Evolutionary conservation across 768 basidiomycete species (phyloP), one percentile per base, ranked within the genome.

Genomic region (Leucosporidium yakuticum): DNA sequence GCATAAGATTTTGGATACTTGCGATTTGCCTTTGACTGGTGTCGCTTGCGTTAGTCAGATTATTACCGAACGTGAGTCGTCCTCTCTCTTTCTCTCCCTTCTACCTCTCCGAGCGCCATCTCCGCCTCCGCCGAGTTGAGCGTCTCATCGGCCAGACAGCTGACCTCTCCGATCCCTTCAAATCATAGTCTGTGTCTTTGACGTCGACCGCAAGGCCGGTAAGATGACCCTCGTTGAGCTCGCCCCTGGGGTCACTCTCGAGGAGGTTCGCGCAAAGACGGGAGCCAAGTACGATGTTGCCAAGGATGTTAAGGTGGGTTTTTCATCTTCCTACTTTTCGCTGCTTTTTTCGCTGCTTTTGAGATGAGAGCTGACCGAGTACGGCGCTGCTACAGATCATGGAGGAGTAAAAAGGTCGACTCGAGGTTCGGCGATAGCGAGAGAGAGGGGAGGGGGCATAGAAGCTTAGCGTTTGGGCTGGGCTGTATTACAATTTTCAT

Each of bases 1-100:
- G 73, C 88, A 88, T 47, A 97, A 97, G 82, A 88, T 97, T 67
- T 82, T 95, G 31, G 71, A 74, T 47, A 27, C 87, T 75, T 96
- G 94, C 75, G 80, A 82, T 4, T 84, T 97, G 56, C 94, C 94
- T 21, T 81, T 94, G 55, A 97, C 94, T 0, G 94, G 94, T 21
- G 90, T 90, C 25, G 83, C 88, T 49, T 84, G 88, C 36, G 90
- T 96, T 68, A 91, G 90, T 80, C 86, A 86, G 68, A 93, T 97
- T 76, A 86, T 97, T 80, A 96, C 94, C 1, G 94, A 97, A 76
- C 84, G 96, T 27, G 88, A 86, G 66, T 53, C 71, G 34, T 29
- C 1, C 31, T 27, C 19, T 29, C 9, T n/a, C 27, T 49, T 54
- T 21, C 20, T 51, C 55, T 63, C 27, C 4, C 44, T 4, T 1